Evolutionary conservation across 2,329 filamentous ascomycete genomes (phyloP), one percentile per base, ranked within the genome.

Genomic region (Fusarium sp.): DNA sequence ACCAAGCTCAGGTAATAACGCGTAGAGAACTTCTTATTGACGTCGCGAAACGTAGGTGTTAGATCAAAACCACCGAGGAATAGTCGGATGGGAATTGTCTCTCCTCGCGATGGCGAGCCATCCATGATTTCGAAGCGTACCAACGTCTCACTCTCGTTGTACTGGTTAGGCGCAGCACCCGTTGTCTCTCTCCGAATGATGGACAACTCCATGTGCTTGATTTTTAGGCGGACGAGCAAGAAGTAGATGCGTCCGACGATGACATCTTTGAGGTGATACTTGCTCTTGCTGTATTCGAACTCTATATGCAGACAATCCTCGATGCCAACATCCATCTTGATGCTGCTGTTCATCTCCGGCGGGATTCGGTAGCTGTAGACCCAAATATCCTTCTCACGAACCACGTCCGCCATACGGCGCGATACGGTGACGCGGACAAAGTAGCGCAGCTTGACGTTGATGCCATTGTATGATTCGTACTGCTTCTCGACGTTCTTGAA

Each of bases 401-500:
- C 94, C 60, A 99, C 95, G 78, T 99, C 96, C 75, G 94, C 94
- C 94, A 99, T 98, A 79, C 96, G 90, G 76, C 96, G 90, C 52
- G 94, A 97, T 48, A 99, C 96, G 36, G 96, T 99, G 73, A 98
- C 96, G 74, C 95, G 92, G 60, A 98, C 91, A 82, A 98, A 98
- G 88, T 99, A 99, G 74, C 96, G 94, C 79, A 99, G 88, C 86
- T 97, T 97, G 77, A 99, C 96, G 79, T 99, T 99, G 89, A 99
- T 99, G 78, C 96, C 96, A 80, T 97, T 97, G 87, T 99, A 99
- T 71, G 95, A 98, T 83, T 99, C 97, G 87, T 99, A 99, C 81
- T 97, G 95, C 86, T 99, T 99, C 88, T 99, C 96, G 76, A 99
- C 94, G 81, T 98, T 99, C 82, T 98, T 98, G 89, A 99, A 99